A percentile compares a stretch with the other conserved stretches of the same genome.
phyloP scores from a whole-genome alignment of 2,329 filamentous ascomycete species.

The Gaeumannomyces tritici region DNA sequence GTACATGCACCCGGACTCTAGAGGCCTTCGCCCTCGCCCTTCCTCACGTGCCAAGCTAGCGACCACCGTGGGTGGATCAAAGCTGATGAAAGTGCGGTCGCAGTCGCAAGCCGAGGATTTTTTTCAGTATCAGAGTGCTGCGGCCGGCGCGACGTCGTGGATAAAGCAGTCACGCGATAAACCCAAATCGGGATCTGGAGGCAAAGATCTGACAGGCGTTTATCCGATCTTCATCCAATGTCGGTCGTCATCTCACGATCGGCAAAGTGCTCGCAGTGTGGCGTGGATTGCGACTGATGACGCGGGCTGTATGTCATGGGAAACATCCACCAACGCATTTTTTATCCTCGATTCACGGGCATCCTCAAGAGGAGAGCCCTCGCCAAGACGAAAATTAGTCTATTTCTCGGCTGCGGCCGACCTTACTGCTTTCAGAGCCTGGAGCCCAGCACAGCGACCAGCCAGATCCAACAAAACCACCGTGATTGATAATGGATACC shows the following conservation, averaged over 20 bases:
- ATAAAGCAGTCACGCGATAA: background rate
- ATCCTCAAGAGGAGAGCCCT: background rate
- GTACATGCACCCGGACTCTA: conserved; percentile 28
- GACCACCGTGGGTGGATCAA: too few relatives aligned
- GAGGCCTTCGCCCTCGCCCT: background rate
- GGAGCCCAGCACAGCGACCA: background rate
- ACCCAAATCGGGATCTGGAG: background rate
- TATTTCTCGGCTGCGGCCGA: background rate
- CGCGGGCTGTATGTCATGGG: background rate
- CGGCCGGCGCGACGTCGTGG: background rate
- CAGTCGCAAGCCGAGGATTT: too few relatives aligned
- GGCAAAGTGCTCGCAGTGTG: too few relatives aligned
- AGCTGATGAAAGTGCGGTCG: too few relatives aligned
- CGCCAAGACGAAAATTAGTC: background rate
- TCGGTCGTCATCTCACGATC: background rate
- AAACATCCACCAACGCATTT: too few relatives aligned
- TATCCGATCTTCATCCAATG: background rate
- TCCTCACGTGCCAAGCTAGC: background rate
- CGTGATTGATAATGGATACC: too few relatives aligned
- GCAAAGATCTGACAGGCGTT: background rate
- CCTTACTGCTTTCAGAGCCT: background rate
- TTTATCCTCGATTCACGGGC: too few relatives aligned
- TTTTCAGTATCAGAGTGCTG: background rate
- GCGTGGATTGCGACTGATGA: background rate
- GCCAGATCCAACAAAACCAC: background rate